Evolutionary conservation across 345 rosid species (phyloP).

Genomic region (Crucihimalaya himalaica): DNA sequence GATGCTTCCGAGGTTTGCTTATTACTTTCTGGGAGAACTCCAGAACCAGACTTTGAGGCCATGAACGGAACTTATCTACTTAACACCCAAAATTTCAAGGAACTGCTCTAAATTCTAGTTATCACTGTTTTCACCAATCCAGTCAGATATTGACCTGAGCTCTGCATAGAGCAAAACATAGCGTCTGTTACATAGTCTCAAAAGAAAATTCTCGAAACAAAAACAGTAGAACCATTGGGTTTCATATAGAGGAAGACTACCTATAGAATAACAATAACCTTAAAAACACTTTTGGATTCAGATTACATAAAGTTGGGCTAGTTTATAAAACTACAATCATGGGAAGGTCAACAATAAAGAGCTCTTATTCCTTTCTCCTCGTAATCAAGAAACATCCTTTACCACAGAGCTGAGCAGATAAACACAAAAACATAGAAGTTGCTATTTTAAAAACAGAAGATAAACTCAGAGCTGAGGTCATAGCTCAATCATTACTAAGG

Average conservation of each 20-base stretch:
- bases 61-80: constrained; percentile 45
- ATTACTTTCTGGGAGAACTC: constrained; percentile 47
- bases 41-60: constrained; percentile 58
- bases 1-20: constrained; percentile 48
- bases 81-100: constrained; percentile 27
- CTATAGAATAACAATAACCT: neutral
- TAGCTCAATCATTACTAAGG: constrained; percentile 12
- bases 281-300: neutral
- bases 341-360: neutral
- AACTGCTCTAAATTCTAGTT: constrained; percentile 21
- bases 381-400: constrained; percentile 5
- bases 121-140: constrained; percentile 31
- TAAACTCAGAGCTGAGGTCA: constrained; percentile 11
- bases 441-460: neutral
- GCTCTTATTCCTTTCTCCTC: neutral
- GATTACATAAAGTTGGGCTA: neutral
- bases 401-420: constrained; percentile 2
- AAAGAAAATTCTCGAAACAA: neutral
- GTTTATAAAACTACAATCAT: neutral
- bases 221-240: neutral
- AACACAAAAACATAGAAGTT: constrained; percentile 6
- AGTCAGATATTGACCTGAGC: constrained; percentile 26
- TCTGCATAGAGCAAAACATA: constrained; percentile 23
- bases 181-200: neutral
- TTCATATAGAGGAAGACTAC: neutral